Evolutionary conservation across 371 early-diverging fungal species (phyloP), one percentile per base, ranked within the genome.

Genomic region (Syncephalastrum racemosum): DNA sequence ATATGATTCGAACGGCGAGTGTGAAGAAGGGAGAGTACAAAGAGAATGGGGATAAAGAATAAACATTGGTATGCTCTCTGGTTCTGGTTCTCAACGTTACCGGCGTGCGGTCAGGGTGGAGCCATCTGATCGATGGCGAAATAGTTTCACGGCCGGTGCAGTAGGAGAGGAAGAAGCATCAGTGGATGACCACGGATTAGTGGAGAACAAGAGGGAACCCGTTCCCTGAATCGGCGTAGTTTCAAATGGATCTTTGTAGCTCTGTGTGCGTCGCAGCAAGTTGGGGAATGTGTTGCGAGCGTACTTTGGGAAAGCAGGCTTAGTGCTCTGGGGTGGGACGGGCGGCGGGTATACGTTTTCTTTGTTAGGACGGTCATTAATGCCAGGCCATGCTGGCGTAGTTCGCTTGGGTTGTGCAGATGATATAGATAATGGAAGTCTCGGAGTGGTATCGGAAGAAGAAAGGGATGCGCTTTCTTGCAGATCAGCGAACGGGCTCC

Each of bases 301-400:
- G 44, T 77, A 77, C 50, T 67, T 70, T 6, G 66, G 74, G 44
- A 64, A 71, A 45, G 60, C 56, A 46, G 77, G 74, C 43, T 77
- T 77, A 4, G 71, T 77, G 24, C 62, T 43, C 60, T 77, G 77
- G 31, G 61, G 54, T 20, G 77, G 77, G 22, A 77, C 74, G 52
- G 74, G 70, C 16, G 74, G 77, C 10, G 77, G 72, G 49, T 66
- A 65, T 53, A 68, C 48, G 41, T 63, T 48, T 20, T 58, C 40
- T 53, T 60, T 46, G 52, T 71, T 73, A 13, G 70, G 68, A 36
- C 66, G 63, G 15, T 61, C 25, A 60, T 77, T 68, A 13, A 50
- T 57, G 36, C 40, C 39, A 39, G 41, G 46, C 46, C 43, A 54
- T 16, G 56, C 46, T 24, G 53, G 50, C 4, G 50, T 50, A 18